phyloP scores from a whole-genome alignment of 2,329 filamentous ascomycete species.

The Nannizzia gypsea region DNA sequence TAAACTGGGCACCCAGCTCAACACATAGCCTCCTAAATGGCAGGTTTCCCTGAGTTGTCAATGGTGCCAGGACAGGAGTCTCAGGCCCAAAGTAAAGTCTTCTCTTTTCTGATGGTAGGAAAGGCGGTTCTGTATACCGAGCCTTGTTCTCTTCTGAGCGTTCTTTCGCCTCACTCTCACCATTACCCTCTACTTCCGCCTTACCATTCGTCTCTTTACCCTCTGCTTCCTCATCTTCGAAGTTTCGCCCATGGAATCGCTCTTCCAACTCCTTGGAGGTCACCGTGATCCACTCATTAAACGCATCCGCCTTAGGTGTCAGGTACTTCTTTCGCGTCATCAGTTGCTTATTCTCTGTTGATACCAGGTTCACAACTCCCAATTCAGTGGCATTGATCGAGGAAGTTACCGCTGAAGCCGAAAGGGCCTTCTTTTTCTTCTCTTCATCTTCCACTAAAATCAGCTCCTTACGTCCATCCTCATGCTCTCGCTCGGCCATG shows the following conservation, averaged over 20 bases:
- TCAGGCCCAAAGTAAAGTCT: constrained; percentile 87
- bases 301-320: constrained; percentile 62
- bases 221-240: constrained; percentile 20
- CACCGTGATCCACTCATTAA: constrained; percentile 64
- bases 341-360: constrained; percentile 57
- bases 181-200: constrained; percentile 18
- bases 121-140: constrained; percentile 70
- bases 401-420: constrained; percentile 7
- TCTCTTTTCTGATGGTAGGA: constrained; percentile 86
- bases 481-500: constrained; percentile 63
- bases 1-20: constrained; percentile 78
- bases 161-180: constrained; percentile 26
- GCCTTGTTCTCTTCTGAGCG: constrained; percentile 59
- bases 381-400: constrained; percentile 32
- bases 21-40: constrained; percentile 86
- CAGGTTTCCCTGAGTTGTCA: constrained; percentile 93
- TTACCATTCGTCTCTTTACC: constrained; percentile 21
- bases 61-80: constrained; percentile 82
- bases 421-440: constrained; percentile 28
- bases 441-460: constrained; percentile 51
- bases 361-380: constrained; percentile 65
- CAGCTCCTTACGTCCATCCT: constrained; percentile 74
- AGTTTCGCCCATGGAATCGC: constrained; percentile 38
- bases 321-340: constrained; percentile 60
- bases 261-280: constrained; percentile 42